A percentile compares a stretch with the other conserved stretches of the same genome.
phyloP scores from a whole-genome alignment of 257 asterid genomes.

The Mitragyna speciosa region DNA sequence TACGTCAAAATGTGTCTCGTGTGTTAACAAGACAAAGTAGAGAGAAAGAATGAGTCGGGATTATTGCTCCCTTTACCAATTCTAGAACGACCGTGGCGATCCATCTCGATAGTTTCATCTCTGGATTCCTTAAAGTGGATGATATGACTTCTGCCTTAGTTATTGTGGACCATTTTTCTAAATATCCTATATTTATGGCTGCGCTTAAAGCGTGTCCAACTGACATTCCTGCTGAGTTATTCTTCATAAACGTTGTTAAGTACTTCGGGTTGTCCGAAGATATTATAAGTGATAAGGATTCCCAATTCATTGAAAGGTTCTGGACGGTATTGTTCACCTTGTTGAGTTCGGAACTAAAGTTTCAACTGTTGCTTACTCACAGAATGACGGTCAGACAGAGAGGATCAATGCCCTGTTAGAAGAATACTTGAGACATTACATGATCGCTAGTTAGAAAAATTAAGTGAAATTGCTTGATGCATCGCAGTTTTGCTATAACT shows the following conservation, averaged over 20 bases:
- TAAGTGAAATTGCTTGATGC: too few species aligned
- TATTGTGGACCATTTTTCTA: not conserved
- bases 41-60: too few species aligned
- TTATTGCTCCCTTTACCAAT: too few species aligned
- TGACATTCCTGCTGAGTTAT: not conserved
- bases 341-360: not conserved
- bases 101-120: too few species aligned
- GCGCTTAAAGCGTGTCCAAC: not conserved
- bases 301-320: not conserved
- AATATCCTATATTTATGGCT: not conserved
- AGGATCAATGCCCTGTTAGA: not conserved
- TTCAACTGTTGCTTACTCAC: not conserved
- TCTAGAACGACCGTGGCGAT: too few species aligned
- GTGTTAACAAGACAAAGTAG: too few species aligned
- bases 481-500: too few species aligned
- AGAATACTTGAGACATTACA: not conserved
- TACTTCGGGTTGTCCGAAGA: not conserved
- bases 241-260: slow-evolving; percentile 6
- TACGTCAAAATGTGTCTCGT: too few species aligned
- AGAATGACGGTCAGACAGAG: not conserved
- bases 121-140: not conserved
- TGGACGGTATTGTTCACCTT: not conserved
- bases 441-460: too few species aligned
- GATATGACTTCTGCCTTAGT: not conserved
- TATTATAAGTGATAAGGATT: not conserved